phyloP scores from a whole-genome alignment of 305 asterid genomes.

The Coffea humblotiana region DNA sequence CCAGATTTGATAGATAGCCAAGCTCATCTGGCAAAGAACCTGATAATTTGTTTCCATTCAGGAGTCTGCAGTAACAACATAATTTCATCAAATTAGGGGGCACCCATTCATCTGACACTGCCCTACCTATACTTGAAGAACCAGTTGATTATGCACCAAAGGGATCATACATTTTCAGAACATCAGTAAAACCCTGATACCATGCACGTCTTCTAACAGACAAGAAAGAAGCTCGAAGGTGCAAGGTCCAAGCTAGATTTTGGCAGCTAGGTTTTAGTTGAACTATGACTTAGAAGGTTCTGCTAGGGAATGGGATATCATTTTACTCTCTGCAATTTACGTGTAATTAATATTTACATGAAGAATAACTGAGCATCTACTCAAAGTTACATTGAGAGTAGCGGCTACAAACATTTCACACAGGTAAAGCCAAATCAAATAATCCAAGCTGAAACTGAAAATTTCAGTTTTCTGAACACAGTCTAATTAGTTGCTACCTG shows the following conservation, averaged over 20 bases:
- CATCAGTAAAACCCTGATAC: slow-evolving; percentile 2
- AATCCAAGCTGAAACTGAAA: not conserved
- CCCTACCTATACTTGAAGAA: not conserved
- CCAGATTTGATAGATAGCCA: slow-evolving; percentile 37
- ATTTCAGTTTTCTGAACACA: not conserved
- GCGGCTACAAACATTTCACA: not conserved
- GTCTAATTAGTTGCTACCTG: not conserved
- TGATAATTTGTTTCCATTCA: slow-evolving; percentile 46
- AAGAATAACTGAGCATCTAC: not conserved
- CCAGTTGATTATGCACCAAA: not conserved
- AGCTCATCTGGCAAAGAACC: slow-evolving; percentile 49
- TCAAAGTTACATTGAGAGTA: not conserved
- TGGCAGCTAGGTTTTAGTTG: not conserved
- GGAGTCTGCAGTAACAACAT: slow-evolving; percentile 34
- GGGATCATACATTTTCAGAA: slow-evolving; percentile 8
- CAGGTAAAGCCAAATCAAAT: not conserved
- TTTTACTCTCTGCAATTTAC: not conserved
- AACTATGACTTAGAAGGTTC: not conserved
- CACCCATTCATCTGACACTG: not conserved
- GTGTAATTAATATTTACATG: not conserved
- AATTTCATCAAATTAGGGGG: not conserved
- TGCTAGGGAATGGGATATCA: not conserved
- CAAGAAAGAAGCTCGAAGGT: not conserved
- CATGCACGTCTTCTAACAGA: not conserved
- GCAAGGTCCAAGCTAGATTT: not conserved